These are phyloP conservation scores for Myochromella boudieri DNA, from an alignment of 768 basidiomycete genomes.

Conservation along the genomic window DNA sequence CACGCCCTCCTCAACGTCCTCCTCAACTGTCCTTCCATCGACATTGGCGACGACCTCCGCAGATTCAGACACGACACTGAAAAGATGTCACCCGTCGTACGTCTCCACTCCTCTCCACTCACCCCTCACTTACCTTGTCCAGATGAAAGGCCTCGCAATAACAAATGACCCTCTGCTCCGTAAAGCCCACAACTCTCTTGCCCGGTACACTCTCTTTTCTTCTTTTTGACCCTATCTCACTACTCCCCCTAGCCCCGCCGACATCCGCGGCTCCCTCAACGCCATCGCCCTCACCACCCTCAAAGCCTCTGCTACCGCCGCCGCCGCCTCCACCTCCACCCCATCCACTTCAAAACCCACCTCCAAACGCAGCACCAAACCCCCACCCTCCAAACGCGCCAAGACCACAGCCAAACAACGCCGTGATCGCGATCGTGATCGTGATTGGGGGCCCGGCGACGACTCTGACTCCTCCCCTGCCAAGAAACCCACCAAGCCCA, in stretches of 20 bases:
- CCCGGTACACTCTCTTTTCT: constrained; percentile 41
- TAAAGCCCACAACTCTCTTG: constrained; percentile 56
- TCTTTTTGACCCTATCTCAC: background rate
- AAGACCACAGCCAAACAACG: too few species aligned
- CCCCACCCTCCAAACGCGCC: constrained; percentile 37
- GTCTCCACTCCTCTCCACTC: constrained; percentile 19
- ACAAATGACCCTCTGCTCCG: constrained; percentile 57
- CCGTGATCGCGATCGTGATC: too few species aligned
- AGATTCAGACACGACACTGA: constrained; percentile 50
- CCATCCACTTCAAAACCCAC: constrained; percentile 12
- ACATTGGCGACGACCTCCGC: constrained; percentile 44
- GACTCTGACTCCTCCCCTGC: constrained; percentile 6
- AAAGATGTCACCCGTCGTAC: constrained; percentile 57
- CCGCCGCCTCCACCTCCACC: constrained; percentile 9
- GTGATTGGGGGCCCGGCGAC: too few species aligned
- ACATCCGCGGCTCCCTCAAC: constrained; percentile 53
- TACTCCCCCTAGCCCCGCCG: constrained; percentile 45
- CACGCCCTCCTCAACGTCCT: constrained; percentile 61
- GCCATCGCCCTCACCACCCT: constrained; percentile 45
- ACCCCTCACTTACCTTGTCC: constrained; percentile 1
- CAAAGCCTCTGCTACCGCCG: constrained; percentile 30
- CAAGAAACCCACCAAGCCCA: constrained; percentile 21
- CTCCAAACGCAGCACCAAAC: constrained; percentile 25
- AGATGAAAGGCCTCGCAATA: constrained; percentile 68
- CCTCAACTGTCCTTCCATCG: constrained; percentile 52